Percentiles rank a stretch among this genome's conserved stretches.
Conservation (phyloP, 306 rosid species). For the Trifolium subterraneum region DNA sequence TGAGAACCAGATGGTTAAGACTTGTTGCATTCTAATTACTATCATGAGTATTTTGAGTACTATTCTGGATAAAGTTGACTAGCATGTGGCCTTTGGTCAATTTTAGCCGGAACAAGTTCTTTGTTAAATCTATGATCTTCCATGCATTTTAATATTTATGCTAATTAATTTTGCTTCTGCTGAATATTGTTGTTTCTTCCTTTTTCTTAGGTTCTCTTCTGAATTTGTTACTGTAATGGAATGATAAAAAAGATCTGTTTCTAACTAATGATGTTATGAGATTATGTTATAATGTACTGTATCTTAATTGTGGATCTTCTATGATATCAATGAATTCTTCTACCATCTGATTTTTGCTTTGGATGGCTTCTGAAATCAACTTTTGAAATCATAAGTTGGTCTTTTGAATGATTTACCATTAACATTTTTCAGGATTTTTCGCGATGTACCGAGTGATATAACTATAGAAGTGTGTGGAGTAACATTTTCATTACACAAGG, state of each 20-base stretch:
- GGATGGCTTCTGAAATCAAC: background rate
- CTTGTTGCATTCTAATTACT: conserved; percentile 10
- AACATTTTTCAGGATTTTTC: conserved; percentile 80
- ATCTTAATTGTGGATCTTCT: conserved; percentile 30
- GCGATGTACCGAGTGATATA: conserved; percentile 96
- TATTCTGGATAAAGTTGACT: background rate
- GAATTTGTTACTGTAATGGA: conserved; percentile 34
- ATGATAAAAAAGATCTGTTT: conserved; percentile 38
- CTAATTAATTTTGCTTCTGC: conserved; percentile 33
- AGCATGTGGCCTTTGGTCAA: background rate
- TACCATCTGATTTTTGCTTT: background rate
- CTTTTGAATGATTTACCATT: conserved; percentile 41
- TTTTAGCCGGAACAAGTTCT: background rate
- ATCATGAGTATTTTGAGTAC: conserved; percentile 11
- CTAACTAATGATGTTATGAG: conserved; percentile 1
- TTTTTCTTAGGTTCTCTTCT: conserved; percentile 29
- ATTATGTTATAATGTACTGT: conserved; percentile 17
- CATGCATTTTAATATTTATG: conserved; percentile 17
- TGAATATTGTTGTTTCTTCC: background rate
- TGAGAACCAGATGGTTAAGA: background rate
- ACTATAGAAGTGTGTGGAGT: conserved; percentile 83
- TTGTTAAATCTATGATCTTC: background rate
- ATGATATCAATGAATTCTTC: conserved; percentile 25
- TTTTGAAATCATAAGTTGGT: conserved; percentile 10
- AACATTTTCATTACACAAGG: conserved; percentile 88